Base-by-base conservation (phyloP, 768 basidiomycete species). In the Hydnum rufescens region DNA sequence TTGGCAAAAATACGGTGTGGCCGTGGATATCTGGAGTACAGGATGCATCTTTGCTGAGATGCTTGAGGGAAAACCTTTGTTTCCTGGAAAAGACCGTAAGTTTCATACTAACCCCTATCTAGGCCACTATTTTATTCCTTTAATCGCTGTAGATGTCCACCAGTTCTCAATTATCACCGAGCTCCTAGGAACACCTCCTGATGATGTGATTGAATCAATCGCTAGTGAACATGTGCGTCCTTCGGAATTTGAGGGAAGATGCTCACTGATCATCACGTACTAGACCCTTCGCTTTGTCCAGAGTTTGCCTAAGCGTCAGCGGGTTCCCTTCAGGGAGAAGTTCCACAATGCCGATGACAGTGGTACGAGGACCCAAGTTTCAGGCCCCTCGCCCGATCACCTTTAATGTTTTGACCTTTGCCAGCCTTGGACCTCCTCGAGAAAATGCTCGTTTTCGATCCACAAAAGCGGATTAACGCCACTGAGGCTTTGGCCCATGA, bases 121-220 rank as follows among this genome's bases (percentile, higher is more conserved):
- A 25, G 5, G 8, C n/a, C 36, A 44, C 6, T 52, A n/a, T 5
- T 43, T 51, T 51, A 34, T 58, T 54, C 53, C 19, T 30, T 32
- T 19, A 31, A 54, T 51, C 48, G 44, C 43, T 43, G 28, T 63
- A 97, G 93, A 99, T 67, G 95, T 97, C 60, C 90, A 99, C 70
- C 95, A 99, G 65, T 97, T 99, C 70, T 95, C 90, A 46, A 97
- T 99, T 68, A 99, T 99, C 69, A 97, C 93, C 42, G 93, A 99
- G 65, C 71, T 97, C 16, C 70, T 99, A 51, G 95, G 95, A 34
- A 97, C 95, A n/a, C 95, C 95, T 31, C 88, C 92, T 4, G 90
- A 96, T 74, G 95, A 97, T 73, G 95, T 97, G 70, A 97, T 99
- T 60, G 81, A 95, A 68, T 97, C 95, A 43, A 97, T 99, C 61